phyloP scores from a whole-genome alignment of 1,139 yeast genomes.

The Blastobotrys malaysiensis region DNA sequence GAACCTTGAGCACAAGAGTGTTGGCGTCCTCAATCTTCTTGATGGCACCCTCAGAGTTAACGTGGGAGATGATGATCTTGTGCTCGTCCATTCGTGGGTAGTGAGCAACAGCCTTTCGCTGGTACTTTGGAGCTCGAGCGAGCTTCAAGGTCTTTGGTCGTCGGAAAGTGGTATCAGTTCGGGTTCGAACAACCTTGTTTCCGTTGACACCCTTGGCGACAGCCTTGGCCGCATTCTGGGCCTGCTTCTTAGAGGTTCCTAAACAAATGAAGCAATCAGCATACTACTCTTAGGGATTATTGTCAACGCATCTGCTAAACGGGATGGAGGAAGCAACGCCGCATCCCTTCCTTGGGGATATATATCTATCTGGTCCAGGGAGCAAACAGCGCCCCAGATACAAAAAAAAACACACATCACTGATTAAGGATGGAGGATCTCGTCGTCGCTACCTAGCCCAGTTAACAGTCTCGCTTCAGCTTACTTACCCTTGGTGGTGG shows the following conservation, averaged over 20 bases:
- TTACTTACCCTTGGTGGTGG: constrained; percentile 17
- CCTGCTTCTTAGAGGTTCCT: constrained; percentile 46
- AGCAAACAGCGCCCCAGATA: not conserved
- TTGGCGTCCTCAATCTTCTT: constrained; percentile 99
- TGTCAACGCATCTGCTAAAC: not conserved
- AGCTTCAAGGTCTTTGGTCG: constrained; percentile 96
- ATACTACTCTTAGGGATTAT: not conserved
- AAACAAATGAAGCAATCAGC: constrained; percentile 4
- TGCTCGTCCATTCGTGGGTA: constrained; percentile 94
- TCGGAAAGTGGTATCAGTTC: constrained; percentile 94
- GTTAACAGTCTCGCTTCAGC: not conserved
- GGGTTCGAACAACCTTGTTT: constrained; percentile 85
- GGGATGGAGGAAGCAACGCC: not conserved
- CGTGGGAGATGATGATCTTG: constrained; percentile 92
- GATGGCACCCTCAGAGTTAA: constrained; percentile 98
- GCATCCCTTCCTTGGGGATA: not conserved
- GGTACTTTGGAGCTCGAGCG: constrained; percentile 92
- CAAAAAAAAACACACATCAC: not conserved
- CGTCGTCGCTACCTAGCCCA: not conserved
- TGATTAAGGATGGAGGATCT: not conserved
- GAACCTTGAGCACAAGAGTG: constrained; percentile 98
- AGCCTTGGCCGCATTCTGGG: constrained; percentile 98
- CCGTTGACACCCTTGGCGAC: constrained; percentile 96
- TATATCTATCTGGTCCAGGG: not conserved
- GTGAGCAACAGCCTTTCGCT: constrained; percentile 95